These are phyloP conservation scores for Lojkania enalia DNA, from an alignment of 2,329 filamentous ascomycete species.

Conservation along the genomic window DNA sequence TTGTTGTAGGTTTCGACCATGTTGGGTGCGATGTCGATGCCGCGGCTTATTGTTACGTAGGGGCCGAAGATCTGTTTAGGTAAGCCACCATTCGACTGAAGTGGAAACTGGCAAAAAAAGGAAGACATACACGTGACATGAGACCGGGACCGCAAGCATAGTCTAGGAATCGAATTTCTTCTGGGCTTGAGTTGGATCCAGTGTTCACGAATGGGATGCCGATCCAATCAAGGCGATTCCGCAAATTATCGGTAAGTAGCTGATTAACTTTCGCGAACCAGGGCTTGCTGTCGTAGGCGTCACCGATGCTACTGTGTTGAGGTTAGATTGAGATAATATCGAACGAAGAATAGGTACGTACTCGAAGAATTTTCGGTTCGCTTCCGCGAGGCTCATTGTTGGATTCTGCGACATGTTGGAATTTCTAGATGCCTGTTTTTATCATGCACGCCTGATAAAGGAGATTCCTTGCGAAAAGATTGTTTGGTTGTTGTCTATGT, in stretches of 20 bases:
- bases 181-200: slow-evolving; percentile 32
- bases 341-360: slow-evolving; percentile 12
- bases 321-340: slow-evolving; percentile 5
- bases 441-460: too few relatives aligned
- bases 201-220: slow-evolving; percentile 59
- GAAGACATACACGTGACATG: slow-evolving; percentile 63
- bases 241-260: slow-evolving; percentile 60
- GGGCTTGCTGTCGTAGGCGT: slow-evolving; percentile 59
- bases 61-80: slow-evolving; percentile 64
- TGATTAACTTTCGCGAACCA: slow-evolving; percentile 58
- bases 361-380: slow-evolving; percentile 44
- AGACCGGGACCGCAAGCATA: slow-evolving; percentile 76
- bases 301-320: slow-evolving; percentile 54
- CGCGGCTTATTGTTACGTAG: slow-evolving; percentile 64
- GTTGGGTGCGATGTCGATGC: slow-evolving; percentile 70
- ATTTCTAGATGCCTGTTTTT: too few relatives aligned
- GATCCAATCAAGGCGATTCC: slow-evolving; percentile 61
- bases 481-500: too few relatives aligned
- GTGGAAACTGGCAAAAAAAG: too few relatives aligned
- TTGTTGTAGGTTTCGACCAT: slow-evolving; percentile 72
- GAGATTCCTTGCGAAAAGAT: too few relatives aligned
- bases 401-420: too few relatives aligned
- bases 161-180: slow-evolving; percentile 62
- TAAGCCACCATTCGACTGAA: neutral
- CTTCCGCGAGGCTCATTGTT: slow-evolving; percentile 37